phyloP scores from a whole-genome alignment of 1,284 basidiomycete species.

The Ustilago esculenta region DNA sequence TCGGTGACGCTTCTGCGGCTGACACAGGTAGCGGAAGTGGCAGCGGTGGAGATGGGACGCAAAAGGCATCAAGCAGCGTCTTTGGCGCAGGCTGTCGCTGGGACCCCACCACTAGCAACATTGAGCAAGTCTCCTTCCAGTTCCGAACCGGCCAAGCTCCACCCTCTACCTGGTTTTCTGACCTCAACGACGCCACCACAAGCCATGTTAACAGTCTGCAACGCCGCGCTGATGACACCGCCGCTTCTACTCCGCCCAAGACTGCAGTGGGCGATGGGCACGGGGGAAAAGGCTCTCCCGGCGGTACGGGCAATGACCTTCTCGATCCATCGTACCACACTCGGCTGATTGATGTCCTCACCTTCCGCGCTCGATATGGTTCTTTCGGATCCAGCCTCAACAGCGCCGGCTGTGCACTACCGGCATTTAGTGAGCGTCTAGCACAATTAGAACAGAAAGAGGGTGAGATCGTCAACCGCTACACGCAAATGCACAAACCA shows the following conservation, averaged over 20 bases:
- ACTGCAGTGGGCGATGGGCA: too few relatives aligned
- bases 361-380: slow-evolving; percentile 31
- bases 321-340: slow-evolving; percentile 37
- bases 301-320: too few relatives aligned
- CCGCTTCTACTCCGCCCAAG: too few relatives aligned
- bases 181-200: slow-evolving; percentile 8
- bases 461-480: slow-evolving; percentile 32
- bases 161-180: slow-evolving; percentile 31
- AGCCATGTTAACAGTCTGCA: too few relatives aligned
- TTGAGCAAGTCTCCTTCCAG: slow-evolving; percentile 28
- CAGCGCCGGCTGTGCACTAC: slow-evolving; percentile 30
- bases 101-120: slow-evolving; percentile 39
- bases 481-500: slow-evolving; percentile 21
- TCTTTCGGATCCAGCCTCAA: slow-evolving; percentile 35
- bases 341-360: slow-evolving; percentile 35
- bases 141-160: slow-evolving; percentile 40
- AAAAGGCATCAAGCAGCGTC: slow-evolving; percentile 4
- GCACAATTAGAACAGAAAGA: slow-evolving; percentile 20
- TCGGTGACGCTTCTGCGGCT: too few relatives aligned
- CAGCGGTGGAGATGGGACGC: neutral
- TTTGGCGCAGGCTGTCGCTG: slow-evolving; percentile 46
- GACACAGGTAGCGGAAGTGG: too few relatives aligned
- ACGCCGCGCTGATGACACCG: too few relatives aligned
- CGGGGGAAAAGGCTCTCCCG: too few relatives aligned
- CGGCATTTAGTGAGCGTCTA: slow-evolving; percentile 25